Evolutionary conservation across 2,329 filamentous ascomycete species (phyloP), one percentile per base, ranked within the genome.

Genomic region (Colletotrichum sp.): DNA sequence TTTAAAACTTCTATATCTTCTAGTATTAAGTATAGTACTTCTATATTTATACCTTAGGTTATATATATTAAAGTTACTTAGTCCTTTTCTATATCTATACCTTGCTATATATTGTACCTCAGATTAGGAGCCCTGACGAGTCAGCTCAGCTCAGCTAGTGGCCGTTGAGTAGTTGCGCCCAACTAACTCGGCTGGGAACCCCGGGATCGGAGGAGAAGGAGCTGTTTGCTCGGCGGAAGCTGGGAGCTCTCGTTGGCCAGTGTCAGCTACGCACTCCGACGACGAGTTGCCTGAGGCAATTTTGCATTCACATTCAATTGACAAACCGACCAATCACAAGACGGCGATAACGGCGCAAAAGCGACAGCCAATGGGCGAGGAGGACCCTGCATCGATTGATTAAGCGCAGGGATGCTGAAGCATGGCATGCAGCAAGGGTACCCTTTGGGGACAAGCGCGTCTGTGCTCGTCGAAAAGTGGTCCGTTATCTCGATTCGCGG

Each of bases 361-460:
- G 4, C 15, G 10, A 32, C 26, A 18, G 24, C 70, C 70, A 75
- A 75, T 75, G 43, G 36, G 28, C 26, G 28, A 7, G 57, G 64
- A 59, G 28, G 73, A 75, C 73, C 70, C 73, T 75, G 73, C 64
- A 68, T 75, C 26, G 15, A 65, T 73, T 73, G 57, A 73, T 65
- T 52, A 68, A 72, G 39, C 9, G 43, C 73, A 75, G 70, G 73
- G 73, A 30, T 73, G 13, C 6, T 24, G 70, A 65, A 73, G 73
- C 73, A 64, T 64, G 70, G 64, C 57, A 73, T 68, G 73, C 64
- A 64, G 63, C 64, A 57, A 30, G 73, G 73, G 63, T 65, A 7
- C 73, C 64, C 13, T 10, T 67, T 64, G 34, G 10, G 16, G 64
- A 71, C 6, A 34, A 75, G 73, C 57, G 69, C 32, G 64, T 73